Evolutionary conservation across 306 rosid genomes (phyloP), one percentile per base, ranked within the genome.

Genomic region (Mimosa bimucronata): DNA sequence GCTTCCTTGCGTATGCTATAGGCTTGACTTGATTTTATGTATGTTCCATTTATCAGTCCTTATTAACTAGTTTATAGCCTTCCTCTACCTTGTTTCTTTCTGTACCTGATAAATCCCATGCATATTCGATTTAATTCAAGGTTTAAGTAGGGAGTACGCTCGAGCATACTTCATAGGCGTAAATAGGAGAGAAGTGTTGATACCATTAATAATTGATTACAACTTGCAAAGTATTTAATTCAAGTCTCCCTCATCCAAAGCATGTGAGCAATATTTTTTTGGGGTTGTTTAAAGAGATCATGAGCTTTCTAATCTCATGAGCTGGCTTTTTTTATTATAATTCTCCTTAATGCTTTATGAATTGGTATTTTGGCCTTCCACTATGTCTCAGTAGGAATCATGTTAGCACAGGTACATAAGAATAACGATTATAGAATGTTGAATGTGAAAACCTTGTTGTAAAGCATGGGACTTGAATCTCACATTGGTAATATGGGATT

Each of bases 131-230:
- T 76, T 42, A 44, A 31, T n/a, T 42, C 45, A 76, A 12, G 62
- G n/a, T 60, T 76, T 19, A 44, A 65, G 73, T 42, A 8, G 64
- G 37, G 23, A 76, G 58, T 61, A 28, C 60, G 38, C n/a, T 75
- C 4, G 37, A 28, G 38, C 62, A 45, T 76, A n/a, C 80, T 29
- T 76, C 34, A 48, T 26, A 30, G 38, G 42, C 16, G 45, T 76
- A 11, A 46, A 60, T 50, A 19, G 3, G 29, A 46, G 72, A 45
- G 73, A 58, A n/a, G n/a, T 19, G 23, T 23, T 13, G 31, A 58
- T 58, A 58, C 66, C 66, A 58, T 58, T 12, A 58, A 4, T 13
- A 11, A 8, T 23, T 9, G 10, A 57, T 58, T 25, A 28, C 31
- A 58, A 58, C 31, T 58, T 58, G 66, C 34, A 58, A 58, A 28